Conservation (phyloP, 106 monocot genomes). For the Dactylorhiza incarnata region DNA sequence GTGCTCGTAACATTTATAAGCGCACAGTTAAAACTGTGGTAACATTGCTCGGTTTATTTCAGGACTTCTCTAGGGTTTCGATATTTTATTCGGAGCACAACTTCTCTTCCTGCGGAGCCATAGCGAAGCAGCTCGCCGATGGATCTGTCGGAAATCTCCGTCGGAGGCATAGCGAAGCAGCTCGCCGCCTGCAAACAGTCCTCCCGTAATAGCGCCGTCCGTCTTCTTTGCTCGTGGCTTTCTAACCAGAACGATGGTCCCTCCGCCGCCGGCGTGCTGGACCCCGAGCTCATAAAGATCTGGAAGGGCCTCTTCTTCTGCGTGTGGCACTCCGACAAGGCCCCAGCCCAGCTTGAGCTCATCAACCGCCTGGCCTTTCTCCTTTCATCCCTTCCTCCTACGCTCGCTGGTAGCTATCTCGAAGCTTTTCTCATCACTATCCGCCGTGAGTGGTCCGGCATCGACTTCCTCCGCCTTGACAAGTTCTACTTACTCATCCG, state of each 20-base stretch:
- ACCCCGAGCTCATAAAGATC: slow-evolving; percentile 80
- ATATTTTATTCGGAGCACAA: background rate
- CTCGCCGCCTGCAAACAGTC: slow-evolving; percentile 68
- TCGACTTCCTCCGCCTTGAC: slow-evolving; percentile 80
- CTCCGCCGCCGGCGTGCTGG: slow-evolving; percentile 18
- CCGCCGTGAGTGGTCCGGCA: slow-evolving; percentile 86
- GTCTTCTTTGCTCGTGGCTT: slow-evolving; percentile 40
- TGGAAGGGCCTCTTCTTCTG: slow-evolving; percentile 99
- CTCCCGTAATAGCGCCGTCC: slow-evolving; percentile 48
- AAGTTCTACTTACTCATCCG: slow-evolving; percentile 89
- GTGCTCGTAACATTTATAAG: no score
- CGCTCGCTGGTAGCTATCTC: slow-evolving; percentile 45
- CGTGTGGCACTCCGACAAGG: slow-evolving; percentile 89
- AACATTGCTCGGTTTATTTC: background rate
- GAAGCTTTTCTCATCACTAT: slow-evolving; percentile 53
- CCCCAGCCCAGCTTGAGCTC: slow-evolving; percentile 52
- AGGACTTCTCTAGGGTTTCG: background rate
- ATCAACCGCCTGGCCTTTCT: slow-evolving; percentile 45
- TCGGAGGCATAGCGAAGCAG: slow-evolving; percentile 53
- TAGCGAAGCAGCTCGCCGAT: background rate
- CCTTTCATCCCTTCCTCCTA: slow-evolving; percentile 24
- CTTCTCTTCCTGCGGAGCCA: background rate
- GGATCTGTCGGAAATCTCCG: slow-evolving; percentile 22
- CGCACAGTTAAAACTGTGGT: no score
- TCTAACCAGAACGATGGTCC: slow-evolving; percentile 10